Base-by-base conservation (phyloP, 768 basidiomycete species). In the Amylocystis lapponica region DNA sequence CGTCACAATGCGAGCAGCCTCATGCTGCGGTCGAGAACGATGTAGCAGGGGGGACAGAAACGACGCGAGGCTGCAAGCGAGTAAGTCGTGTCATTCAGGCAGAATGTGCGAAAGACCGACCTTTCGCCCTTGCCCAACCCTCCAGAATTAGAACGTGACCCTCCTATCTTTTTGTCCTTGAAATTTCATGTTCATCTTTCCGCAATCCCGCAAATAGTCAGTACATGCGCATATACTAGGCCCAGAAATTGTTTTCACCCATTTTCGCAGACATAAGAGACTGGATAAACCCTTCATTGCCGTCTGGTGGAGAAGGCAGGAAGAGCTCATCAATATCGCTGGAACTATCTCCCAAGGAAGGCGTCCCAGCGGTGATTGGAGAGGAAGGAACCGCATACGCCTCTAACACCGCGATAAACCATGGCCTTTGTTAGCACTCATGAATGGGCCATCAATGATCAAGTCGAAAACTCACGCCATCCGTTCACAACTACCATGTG, bases 401-500 rank as follows among this genome's bases (percentile, higher is more conserved):
- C 5, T 56, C 59, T 60, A 26, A 2, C 34, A 6, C 9, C 4
- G n/a, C 13, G 12, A 20, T 16, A 13, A n/a, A 16, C 23, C 9
- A 34, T 9, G 22, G 23, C 22, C 27, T 23, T 17, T 23, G n/a
- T 30, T 9, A 30, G 29, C 9, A n/a, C n/a, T 35, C 11, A 9
- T 25, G 5, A 13, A 22, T 16, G 21, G 17, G 26, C 36, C 34
- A 37, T 21, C 36, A 11, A 37, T 9, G 36, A 21, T 30, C 8
- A 37, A 37, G 17, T 27, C 26, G 10, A n/a, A 20, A n/a, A 70
- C 74, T 33, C 54, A 85, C 85, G 58, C 81, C 82, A 82, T 22
- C 82, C 84, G 58, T 77, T 70, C 1, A 84, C 72, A 26, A 83
- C 53, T 8, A 70, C 62, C 68, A 86, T 72, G 56, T 77, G 75